phyloP scores from a whole-genome alignment of 2,329 filamentous ascomycete species.

The Fusarium metavorans region DNA sequence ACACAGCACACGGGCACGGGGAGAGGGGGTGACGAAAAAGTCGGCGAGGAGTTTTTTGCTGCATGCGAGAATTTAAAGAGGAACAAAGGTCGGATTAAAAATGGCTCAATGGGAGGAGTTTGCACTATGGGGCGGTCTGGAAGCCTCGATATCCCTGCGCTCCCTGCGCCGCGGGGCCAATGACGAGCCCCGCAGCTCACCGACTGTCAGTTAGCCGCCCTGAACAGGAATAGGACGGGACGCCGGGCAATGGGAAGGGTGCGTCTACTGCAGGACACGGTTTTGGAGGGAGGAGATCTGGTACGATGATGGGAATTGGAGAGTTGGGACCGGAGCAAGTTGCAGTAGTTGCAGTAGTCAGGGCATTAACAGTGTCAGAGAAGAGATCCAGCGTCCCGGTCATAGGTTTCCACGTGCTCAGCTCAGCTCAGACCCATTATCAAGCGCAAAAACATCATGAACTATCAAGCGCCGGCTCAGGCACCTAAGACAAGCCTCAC shows the following conservation, averaged over 20 bases:
- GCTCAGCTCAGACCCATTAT: neutral
- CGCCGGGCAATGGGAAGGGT: neutral
- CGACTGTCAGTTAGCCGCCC: neutral
- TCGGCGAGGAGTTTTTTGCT: neutral
- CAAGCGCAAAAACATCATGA: neutral
- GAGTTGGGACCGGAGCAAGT: neutral
- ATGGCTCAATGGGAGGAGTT: constrained; percentile 1
- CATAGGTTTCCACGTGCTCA: neutral
- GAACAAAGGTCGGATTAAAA: neutral
- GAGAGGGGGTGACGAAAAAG: neutral
- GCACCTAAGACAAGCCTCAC: neutral
- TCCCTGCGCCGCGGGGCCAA: neutral
- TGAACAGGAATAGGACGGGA: neutral
- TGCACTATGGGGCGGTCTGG: neutral
- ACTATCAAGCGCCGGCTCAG: neutral
- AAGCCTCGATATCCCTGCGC: neutral
- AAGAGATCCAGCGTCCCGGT: neutral
- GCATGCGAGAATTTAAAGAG: constrained; percentile 1
- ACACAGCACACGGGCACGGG: neutral
- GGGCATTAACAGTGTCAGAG: neutral
- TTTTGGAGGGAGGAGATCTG: neutral
- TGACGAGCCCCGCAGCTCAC: neutral
- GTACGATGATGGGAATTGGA: neutral
- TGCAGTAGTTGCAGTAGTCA: neutral
- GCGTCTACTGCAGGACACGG: neutral